Percentiles rank a stretch among this genome's conserved stretches.
Evolutionary conservation across 768 basidiomycete species (phyloP).

Genomic region (Russula abietina): DNA sequence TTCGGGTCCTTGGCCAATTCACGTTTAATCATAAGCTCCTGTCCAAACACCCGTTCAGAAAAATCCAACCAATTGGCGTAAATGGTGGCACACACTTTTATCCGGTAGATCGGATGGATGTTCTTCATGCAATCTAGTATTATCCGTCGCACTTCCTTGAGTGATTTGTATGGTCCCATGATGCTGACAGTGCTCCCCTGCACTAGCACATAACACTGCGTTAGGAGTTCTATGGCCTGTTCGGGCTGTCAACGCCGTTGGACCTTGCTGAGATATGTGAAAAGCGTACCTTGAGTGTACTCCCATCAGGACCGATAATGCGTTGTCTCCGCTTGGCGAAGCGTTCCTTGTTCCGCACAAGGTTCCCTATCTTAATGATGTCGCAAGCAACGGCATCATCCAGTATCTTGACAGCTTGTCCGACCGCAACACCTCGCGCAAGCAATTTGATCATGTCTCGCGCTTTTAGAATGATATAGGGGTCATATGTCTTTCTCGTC

Average conservation of each 20-base stretch:
- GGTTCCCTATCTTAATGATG: conserved; percentile 94
- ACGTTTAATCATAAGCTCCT: conserved; percentile 98
- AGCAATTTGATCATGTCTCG: conserved; percentile 94
- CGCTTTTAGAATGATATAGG: conserved; percentile 93
- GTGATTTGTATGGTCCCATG: conserved; percentile 92
- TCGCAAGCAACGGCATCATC: conserved; percentile 90
- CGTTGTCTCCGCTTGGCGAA: conserved; percentile 95
- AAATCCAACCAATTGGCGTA: conserved; percentile 1
- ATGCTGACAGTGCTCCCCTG: conserved; percentile 98
- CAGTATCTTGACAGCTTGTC: conserved; percentile 82
- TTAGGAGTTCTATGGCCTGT: conserved; percentile 94
- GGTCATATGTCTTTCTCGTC: conserved; percentile 95
- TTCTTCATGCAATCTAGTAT: conserved; percentile 99
- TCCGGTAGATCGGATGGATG: conserved; percentile 97
- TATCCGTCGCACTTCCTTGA: conserved; percentile 94
- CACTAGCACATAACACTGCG: conserved; percentile 94
- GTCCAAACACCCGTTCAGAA: neutral
- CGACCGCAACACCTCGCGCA: conserved; percentile 82
- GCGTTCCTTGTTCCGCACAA: conserved; percentile 92
- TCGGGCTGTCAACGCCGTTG: neutral
- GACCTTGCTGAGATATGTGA: neutral
- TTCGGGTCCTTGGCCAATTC: conserved; percentile 98
- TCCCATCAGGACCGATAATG: conserved; percentile 96
- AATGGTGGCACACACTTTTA: conserved; percentile 57
- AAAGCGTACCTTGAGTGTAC: conserved; percentile 80